These are phyloP conservation scores for Celoporthe dispersa DNA, from an alignment of 2,329 filamentous ascomycete genomes.

Conservation along the genomic window DNA sequence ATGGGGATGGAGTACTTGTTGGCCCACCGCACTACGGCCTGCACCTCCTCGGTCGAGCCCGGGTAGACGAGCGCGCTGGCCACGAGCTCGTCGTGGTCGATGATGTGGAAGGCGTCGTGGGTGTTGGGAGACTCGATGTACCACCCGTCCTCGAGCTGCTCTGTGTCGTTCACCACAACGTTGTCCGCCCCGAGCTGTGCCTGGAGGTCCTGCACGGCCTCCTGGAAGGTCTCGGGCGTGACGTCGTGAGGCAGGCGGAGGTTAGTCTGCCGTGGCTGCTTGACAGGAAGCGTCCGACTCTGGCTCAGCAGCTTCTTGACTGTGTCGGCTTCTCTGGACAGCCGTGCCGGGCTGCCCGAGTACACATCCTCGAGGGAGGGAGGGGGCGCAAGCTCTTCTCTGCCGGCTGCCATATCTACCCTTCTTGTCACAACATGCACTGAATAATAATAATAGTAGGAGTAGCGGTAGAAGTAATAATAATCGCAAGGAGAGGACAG, in stretches of 20 bases:
- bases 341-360: slow-evolving; percentile 35
- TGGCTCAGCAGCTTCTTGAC: slow-evolving; percentile 31
- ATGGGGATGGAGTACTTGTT: slow-evolving; percentile 52
- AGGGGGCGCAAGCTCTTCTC: slow-evolving; percentile 18
- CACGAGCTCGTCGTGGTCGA: slow-evolving; percentile 48
- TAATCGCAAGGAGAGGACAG: no score
- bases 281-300: slow-evolving; percentile 35
- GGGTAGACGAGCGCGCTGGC: slow-evolving; percentile 48
- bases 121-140: slow-evolving; percentile 42
- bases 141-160: slow-evolving; percentile 40
- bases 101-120: slow-evolving; percentile 48
- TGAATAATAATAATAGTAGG: not conserved
- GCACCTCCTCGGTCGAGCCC: slow-evolving; percentile 47
- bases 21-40: slow-evolving; percentile 48
- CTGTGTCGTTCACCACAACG: slow-evolving; percentile 40
- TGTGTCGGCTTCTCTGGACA: slow-evolving; percentile 34
- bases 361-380: slow-evolving; percentile 34
- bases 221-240: slow-evolving; percentile 33
- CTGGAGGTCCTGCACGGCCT: slow-evolving; percentile 39
- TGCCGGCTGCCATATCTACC: slow-evolving; percentile 4
- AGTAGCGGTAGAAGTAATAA: no score
- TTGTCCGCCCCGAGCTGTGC: slow-evolving; percentile 37
- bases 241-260: slow-evolving; percentile 37
- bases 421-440: not conserved
- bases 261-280: slow-evolving; percentile 30